Base-by-base conservation (phyloP, 192 early-diverging fungal genomes). In the Mortierella antarctica region DNA sequence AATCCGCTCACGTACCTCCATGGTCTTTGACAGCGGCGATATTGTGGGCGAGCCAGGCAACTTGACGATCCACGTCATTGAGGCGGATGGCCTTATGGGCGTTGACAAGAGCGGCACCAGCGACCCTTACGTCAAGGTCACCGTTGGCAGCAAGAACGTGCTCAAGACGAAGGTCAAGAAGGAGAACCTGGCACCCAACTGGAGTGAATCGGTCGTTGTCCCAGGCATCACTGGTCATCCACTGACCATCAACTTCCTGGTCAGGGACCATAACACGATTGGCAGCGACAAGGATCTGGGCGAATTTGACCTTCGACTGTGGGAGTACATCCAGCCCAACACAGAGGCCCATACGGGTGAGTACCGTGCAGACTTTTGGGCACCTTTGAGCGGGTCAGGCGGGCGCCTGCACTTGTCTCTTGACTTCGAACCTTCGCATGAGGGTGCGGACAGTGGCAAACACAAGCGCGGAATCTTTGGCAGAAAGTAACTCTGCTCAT, bases 261-360 rank as follows among this genome's bases (percentile, higher is more conserved):
- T 96, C 20, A 84, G 87, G 55, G 93, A 95, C 75, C 88, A 93
- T 65, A 95, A 96, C 77, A 83, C 86, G 2, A 57, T 95, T 55
- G 71, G 72, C 21, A 82, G 83, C 14, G 87, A 92, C 65, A 88
- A 89, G 18, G 90, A 89, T 54, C 71, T 95, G 49, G 92, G 92
- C 46, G 86, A 91, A 31, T 73, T 86, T 53, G 86, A 86, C 45
- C 54, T 94, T 11, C 69, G 88, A 53, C 63, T 94, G 4, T 84
- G 85, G 84, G 74, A 87, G 0, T 47, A 84, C 57, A 71, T 91
- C 39, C 82, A 83, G 20, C 71, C 71, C 14, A 58, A 52, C 10
- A 56, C 57, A 0, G 72, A 62, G 15, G 57, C 54, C 4, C 62
- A 76, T 8, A 11, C 56, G 21, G 60, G 55, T 10, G 57, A 69